phyloP scores from a whole-genome alignment of 2,329 filamentous ascomycete species.

The Colletotrichum karsti region DNA sequence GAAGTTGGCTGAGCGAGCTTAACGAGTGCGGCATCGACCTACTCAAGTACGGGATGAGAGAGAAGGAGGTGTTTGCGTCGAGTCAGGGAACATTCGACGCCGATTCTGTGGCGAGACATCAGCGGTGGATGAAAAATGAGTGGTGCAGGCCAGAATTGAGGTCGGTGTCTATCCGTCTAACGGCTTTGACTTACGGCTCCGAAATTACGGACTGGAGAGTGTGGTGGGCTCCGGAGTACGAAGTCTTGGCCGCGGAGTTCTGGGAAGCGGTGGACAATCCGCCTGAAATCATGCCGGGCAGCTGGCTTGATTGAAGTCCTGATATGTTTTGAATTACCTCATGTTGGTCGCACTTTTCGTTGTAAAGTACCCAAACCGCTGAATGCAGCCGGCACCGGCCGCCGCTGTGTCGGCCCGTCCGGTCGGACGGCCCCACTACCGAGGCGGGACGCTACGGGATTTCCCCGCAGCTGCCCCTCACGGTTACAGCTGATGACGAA shows the following conservation, averaged over 20 bases:
- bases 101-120: constrained; percentile 11
- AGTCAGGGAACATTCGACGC: too few species aligned
- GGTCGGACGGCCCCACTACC: neutral
- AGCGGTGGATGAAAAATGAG: neutral
- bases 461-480: neutral
- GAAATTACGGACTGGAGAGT: constrained; percentile 31
- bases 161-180: constrained; percentile 32
- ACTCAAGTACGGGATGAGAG: too few species aligned
- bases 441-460: too few species aligned
- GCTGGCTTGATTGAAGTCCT: constrained; percentile 33
- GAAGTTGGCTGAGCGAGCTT: too few species aligned
- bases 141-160: constrained; percentile 19
- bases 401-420: too few species aligned
- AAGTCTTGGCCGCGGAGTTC: constrained; percentile 36
- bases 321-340: neutral
- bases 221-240: constrained; percentile 35
- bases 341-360: neutral
- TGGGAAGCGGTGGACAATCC: constrained; percentile 33
- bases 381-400: neutral
- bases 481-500: too few species aligned
- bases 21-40: too few species aligned
- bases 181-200: constrained; percentile 30
- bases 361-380: too few species aligned
- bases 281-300: constrained; percentile 32
- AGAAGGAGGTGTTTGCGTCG: too few species aligned